These are phyloP conservation scores for Volvox carteri DNA, from an alignment of 163 green algal genomes.

Conservation along the genomic window DNA sequence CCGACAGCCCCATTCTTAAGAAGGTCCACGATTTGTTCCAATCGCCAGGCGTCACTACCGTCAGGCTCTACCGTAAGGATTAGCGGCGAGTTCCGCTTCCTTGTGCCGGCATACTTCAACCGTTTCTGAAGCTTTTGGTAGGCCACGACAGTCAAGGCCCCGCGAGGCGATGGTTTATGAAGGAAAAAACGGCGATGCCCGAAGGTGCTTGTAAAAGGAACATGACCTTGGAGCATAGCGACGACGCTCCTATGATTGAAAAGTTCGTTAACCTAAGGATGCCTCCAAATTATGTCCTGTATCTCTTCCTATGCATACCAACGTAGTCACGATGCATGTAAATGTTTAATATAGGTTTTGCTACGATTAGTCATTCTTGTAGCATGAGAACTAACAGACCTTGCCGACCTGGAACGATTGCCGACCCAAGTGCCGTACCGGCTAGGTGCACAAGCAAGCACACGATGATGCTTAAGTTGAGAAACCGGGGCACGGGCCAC, in stretches of 20 bases:
- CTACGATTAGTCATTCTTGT: no score
- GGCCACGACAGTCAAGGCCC: background rate
- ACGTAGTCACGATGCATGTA: no score
- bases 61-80: conserved; percentile 74
- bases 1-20: conserved; percentile 73
- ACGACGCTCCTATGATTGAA: background rate
- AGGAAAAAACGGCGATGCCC: background rate
- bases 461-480: no score
- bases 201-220: background rate
- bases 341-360: no score
- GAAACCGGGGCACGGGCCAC: no score
- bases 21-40: conserved; percentile 66
- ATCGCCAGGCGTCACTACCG: conserved; percentile 80
- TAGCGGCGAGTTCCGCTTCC: conserved; percentile 38
- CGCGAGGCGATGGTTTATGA: no score
- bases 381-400: no score
- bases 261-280: background rate
- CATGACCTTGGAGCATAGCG: background rate
- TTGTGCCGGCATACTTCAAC: conserved; percentile 51
- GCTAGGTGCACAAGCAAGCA: no score
- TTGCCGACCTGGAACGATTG: no score
- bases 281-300: no score
- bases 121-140: conserved; percentile 51
- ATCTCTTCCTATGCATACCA: no score
- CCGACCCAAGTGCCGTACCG: no score